phyloP scores from a whole-genome alignment of 225 moss, liverwort and hornwort species.

The Sphagnum contortum region DNA sequence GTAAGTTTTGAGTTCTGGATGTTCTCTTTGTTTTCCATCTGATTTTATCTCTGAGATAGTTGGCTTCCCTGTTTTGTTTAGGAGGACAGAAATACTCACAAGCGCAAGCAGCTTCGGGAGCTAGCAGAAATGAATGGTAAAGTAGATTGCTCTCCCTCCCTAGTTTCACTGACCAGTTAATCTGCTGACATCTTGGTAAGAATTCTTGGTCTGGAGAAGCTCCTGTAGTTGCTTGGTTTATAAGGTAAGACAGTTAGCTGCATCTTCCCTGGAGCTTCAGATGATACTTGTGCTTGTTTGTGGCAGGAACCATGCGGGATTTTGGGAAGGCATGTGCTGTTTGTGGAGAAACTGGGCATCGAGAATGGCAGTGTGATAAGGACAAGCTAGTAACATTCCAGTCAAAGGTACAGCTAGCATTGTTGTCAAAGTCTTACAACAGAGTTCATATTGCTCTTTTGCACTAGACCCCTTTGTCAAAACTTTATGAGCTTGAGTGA shows the following conservation, averaged over 20 bases:
- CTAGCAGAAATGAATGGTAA: slow-evolving; percentile 93
- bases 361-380: slow-evolving; percentile 76
- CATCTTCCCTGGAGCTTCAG: background rate
- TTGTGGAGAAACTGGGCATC: slow-evolving; percentile 69
- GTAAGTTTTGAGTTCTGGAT: too few relatives aligned
- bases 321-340: slow-evolving; percentile 57
- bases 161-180: too few relatives aligned
- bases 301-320: slow-evolving; percentile 69
- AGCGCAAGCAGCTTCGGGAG: slow-evolving; percentile 72
- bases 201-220: too few relatives aligned
- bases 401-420: slow-evolving; percentile 38
- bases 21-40: too few relatives aligned
- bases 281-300: background rate
- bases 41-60: too few relatives aligned
- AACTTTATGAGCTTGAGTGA: too few relatives aligned
- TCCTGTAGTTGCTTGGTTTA: too few relatives aligned
- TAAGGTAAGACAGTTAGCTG: too few relatives aligned
- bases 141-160: background rate
- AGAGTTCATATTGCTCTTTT: background rate
- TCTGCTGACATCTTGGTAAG: too few relatives aligned
- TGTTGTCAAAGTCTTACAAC: background rate
- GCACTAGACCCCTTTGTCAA: too few relatives aligned
- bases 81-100: slow-evolving; percentile 81
- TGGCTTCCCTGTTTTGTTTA: slow-evolving; percentile 8
- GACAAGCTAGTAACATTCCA: slow-evolving; percentile 58